phyloP scores from a whole-genome alignment of 2,329 filamentous ascomycete genomes.

The Penicillium sp. region DNA sequence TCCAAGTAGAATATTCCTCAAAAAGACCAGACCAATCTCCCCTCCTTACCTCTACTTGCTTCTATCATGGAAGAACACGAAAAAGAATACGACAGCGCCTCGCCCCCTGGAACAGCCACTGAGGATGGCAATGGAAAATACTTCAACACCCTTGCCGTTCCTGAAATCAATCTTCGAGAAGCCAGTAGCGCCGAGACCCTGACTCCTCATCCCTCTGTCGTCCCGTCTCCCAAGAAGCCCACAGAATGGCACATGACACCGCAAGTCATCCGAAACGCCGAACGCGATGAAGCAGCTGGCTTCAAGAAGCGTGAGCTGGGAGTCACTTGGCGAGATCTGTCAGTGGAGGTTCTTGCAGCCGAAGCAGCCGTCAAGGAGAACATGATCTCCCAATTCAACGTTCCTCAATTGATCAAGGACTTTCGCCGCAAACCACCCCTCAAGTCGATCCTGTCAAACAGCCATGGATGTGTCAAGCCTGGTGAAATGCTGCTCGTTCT shows the following conservation, averaged over 20 bases:
- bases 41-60: background rate
- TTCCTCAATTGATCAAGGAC: slow-evolving; percentile 57
- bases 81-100: slow-evolving; percentile 6
- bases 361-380: slow-evolving; percentile 68
- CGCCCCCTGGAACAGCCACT: slow-evolving; percentile 3
- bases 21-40: slow-evolving; percentile 5
- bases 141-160: slow-evolving; percentile 17
- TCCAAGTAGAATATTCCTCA: background rate
- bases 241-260: slow-evolving; percentile 43
- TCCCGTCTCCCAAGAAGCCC: slow-evolving; percentile 26
- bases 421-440: slow-evolving; percentile 58
- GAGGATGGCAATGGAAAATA: slow-evolving; percentile 3
- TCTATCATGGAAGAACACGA: slow-evolving; percentile 12
- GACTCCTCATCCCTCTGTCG: slow-evolving; percentile 7
- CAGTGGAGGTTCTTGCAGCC: slow-evolving; percentile 63
- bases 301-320: slow-evolving; percentile 57
- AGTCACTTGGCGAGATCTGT: slow-evolving; percentile 66
- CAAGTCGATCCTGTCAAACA: slow-evolving; percentile 65
- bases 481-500: slow-evolving; percentile 72
- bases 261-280: slow-evolving; percentile 45
- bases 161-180: slow-evolving; percentile 22
- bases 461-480: slow-evolving; percentile 69
- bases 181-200: slow-evolving; percentile 25
- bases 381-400: slow-evolving; percentile 60
- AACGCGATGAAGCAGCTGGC: slow-evolving; percentile 50